Conservation (phyloP, 2,329 filamentous ascomycete species). For the Colletotrichum australisinense region DNA sequence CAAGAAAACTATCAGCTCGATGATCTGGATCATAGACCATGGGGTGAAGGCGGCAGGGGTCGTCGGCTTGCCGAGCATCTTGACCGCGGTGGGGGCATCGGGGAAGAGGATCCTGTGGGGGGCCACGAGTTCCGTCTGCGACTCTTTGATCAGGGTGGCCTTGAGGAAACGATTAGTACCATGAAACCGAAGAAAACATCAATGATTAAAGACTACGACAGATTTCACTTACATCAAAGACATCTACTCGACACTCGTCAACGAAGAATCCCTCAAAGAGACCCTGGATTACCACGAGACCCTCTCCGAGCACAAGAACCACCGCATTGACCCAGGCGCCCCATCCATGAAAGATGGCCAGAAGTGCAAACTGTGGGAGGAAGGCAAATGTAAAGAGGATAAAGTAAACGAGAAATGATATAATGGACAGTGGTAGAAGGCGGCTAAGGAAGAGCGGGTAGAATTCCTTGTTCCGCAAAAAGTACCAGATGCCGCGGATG, state of each 20-base stretch:
- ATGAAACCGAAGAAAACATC: not conserved
- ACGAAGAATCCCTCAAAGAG: constrained; percentile 86
- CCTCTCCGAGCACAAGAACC: constrained; percentile 87
- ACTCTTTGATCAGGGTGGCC: constrained; percentile 80
- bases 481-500: constrained; percentile 84
- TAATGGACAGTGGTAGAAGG: constrained; percentile 82
- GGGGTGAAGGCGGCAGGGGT: constrained; percentile 83
- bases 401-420: constrained; percentile 86
- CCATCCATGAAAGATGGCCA: constrained; percentile 88
- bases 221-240: constrained; percentile 77
- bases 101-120: constrained; percentile 73
- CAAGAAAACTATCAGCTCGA: constrained; percentile 82
- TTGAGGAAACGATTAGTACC: constrained; percentile 44
- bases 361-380: constrained; percentile 87
- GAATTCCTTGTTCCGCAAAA: constrained; percentile 79
- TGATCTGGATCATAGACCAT: constrained; percentile 90
- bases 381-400: constrained; percentile 91
- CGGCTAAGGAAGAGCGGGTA: constrained; percentile 84
- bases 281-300: constrained; percentile 74
- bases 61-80: constrained; percentile 85
- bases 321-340: constrained; percentile 92
- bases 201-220: not conserved
- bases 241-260: constrained; percentile 81
- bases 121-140: constrained; percentile 75
- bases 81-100: constrained; percentile 78